These are phyloP conservation scores for Fusarium sp. DNA, from an alignment of 2,329 filamentous ascomycete species.

Conservation along the genomic window DNA sequence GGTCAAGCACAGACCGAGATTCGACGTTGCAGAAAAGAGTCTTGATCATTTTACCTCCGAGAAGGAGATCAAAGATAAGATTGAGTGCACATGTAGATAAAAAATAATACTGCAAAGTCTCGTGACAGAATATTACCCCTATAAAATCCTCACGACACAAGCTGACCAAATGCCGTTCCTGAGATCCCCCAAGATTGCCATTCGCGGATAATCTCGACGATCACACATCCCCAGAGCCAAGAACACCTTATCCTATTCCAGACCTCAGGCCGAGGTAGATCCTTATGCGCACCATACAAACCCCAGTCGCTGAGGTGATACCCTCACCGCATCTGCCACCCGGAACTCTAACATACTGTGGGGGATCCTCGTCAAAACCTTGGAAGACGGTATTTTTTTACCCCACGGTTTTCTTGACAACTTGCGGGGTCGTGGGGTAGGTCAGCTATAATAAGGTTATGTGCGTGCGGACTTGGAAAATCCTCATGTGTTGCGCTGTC, in stretches of 20 bases:
- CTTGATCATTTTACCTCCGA: background rate
- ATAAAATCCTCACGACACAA: background rate
- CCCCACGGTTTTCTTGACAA: background rate
- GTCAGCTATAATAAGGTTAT: background rate
- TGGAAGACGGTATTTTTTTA: background rate
- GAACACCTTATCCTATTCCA: background rate
- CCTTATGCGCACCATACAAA: background rate
- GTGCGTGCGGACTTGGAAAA: background rate
- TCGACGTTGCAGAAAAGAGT: background rate
- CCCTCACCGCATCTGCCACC: background rate
- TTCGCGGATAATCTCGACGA: background rate
- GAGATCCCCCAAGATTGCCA: background rate
- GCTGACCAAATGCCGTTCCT: background rate
- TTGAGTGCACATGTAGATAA: background rate
- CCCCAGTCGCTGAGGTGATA: background rate
- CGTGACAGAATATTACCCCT: background rate
- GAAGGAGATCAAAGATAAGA: background rate
- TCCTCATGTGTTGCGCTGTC: background rate
- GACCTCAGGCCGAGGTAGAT: background rate
- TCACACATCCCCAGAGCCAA: background rate
- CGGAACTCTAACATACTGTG: background rate
- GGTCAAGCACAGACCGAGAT: background rate
- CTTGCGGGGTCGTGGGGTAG: background rate
- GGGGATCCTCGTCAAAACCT: background rate
- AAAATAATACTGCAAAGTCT: background rate